Base-by-base conservation (phyloP, 495 filamentous ascomycete species). In the Penicillium antarcticum region DNA sequence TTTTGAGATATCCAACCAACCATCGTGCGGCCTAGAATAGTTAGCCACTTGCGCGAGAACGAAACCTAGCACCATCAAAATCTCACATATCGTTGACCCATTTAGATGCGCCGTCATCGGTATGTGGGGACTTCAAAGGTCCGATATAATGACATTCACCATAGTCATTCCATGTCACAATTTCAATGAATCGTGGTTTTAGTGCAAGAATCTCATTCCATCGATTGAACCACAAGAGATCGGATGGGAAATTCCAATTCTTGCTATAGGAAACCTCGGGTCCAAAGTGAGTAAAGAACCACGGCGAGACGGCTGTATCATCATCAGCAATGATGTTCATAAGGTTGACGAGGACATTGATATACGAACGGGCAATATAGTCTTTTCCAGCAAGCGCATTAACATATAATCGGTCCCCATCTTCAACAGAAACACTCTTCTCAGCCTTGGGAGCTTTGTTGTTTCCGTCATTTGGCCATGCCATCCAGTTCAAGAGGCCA, bases 81-180 rank as follows among this genome's bases (percentile, higher is more conserved):
- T 38, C 55, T 55, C 19, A 65, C 68, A 83, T 80, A 47, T 75
- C 80, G 38, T 81, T 78, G 12, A 74, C 72, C 80, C 81, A 84
- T 57, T 83, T 77, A 13, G 74, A 77, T 37, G 75, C 76, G 1
- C 80, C 81, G 47, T 83, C 79, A 26, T 84, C 80, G 12, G 62
- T 65, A 58, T 82, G 79, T 35, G 58, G 63, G 1, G 69, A 71
- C 1, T 63, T 76, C 52, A 75, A 66, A 1, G 78, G 76, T 5
- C 69, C 69, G 38, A 72, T 71, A 39, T 76, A 73, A 40, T 82
- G 78, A 3, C 75, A 79, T 60, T 87, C 84, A 40, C 81, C 82
- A 42, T 80, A 86, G 56, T 87, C 69, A 58, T 87, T 87, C 83
- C 81, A 86, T 12, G 78, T 81, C 11, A 86, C 68, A 44, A 86